Percentiles rank a stretch among this genome's conserved stretches.
These are phyloP conservation scores for Pholiota molesta DNA, from an alignment of 768 basidiomycete species.

Conservation along the genomic window DNA sequence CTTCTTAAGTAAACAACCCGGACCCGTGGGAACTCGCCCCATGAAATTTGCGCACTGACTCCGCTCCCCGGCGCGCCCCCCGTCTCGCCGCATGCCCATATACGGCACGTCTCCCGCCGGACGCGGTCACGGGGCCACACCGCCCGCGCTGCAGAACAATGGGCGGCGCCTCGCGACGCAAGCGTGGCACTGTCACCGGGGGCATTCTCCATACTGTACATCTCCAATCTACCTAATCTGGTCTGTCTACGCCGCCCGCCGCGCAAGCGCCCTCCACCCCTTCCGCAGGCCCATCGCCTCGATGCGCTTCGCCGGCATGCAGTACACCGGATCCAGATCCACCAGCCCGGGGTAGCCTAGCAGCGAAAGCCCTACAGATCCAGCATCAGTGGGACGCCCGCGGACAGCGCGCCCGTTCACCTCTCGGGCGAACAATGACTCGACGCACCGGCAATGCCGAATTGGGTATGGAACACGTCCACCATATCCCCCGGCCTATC, in stretches of 20 bases:
- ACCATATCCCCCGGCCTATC: constrained; percentile 93
- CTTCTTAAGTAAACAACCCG: background rate
- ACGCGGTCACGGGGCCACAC: background rate
- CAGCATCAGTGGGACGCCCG: background rate
- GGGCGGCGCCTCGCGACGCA: background rate
- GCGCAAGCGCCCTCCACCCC: constrained; percentile 56
- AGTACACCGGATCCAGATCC: constrained; percentile 93
- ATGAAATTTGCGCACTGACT: background rate
- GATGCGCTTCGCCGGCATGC: constrained; percentile 86
- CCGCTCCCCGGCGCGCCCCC: background rate
- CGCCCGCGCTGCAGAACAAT: background rate
- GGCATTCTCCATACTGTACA: background rate
- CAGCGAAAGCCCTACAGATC: constrained; percentile 71
- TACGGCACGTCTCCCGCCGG: background rate
- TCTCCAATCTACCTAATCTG: background rate
- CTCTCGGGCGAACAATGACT: constrained; percentile 1
- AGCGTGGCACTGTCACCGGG: background rate
- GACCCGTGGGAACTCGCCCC: background rate
- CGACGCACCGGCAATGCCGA: constrained; percentile 80
- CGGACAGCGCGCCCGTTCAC: constrained; percentile 1
- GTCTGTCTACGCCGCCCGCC: constrained; percentile 5
- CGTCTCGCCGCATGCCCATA: background rate
- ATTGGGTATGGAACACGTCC: constrained; percentile 97
- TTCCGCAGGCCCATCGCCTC: constrained; percentile 71
- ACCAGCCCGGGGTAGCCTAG: constrained; percentile 84